These are phyloP conservation scores for Fraxinus platypoda DNA, from an alignment of 305 asterid species.

Conservation along the genomic window DNA sequence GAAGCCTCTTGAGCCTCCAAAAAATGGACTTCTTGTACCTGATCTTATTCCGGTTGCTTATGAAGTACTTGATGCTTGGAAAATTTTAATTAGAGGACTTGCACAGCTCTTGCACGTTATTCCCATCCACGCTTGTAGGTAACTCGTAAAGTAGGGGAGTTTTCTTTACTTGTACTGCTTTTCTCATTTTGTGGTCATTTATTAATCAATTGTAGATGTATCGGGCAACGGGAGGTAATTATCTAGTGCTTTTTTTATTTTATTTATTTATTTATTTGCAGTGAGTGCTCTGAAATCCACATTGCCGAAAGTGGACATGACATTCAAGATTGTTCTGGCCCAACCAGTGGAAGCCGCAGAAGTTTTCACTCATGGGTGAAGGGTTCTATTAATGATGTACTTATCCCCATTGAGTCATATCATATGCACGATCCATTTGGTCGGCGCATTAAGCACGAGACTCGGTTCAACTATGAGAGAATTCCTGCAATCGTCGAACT, in stretches of 20 bases:
- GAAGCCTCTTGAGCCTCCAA: constrained; percentile 83
- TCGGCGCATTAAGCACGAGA: constrained; percentile 75
- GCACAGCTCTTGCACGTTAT: constrained; percentile 63
- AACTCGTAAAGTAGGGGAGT: constrained; percentile 20
- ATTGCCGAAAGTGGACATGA: constrained; percentile 63
- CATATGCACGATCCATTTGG: constrained; percentile 90
- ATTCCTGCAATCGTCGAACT: constrained; percentile 86
- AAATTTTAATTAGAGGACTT: constrained; percentile 68
- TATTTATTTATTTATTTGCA: constrained; percentile 30
- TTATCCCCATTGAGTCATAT: constrained; percentile 80
- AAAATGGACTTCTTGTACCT: constrained; percentile 74
- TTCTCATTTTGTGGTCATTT: background rate
- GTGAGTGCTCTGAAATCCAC: constrained; percentile 86
- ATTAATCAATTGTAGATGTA: constrained; percentile 1
- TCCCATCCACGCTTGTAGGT: constrained; percentile 93
- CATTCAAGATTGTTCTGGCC: constrained; percentile 70
- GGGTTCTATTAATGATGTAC: constrained; percentile 75
- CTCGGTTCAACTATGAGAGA: constrained; percentile 71
- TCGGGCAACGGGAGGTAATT: constrained; percentile 15
- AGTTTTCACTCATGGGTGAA: constrained; percentile 82
- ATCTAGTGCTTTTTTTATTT: background rate
- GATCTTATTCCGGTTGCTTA: constrained; percentile 66
- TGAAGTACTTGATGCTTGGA: constrained; percentile 75
- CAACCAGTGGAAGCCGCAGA: constrained; percentile 54
- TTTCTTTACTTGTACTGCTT: constrained; percentile 8